These are phyloP conservation scores for Pestalotiopsis sp. DNA, from an alignment of 2,329 filamentous ascomycete genomes.

Conservation along the genomic window DNA sequence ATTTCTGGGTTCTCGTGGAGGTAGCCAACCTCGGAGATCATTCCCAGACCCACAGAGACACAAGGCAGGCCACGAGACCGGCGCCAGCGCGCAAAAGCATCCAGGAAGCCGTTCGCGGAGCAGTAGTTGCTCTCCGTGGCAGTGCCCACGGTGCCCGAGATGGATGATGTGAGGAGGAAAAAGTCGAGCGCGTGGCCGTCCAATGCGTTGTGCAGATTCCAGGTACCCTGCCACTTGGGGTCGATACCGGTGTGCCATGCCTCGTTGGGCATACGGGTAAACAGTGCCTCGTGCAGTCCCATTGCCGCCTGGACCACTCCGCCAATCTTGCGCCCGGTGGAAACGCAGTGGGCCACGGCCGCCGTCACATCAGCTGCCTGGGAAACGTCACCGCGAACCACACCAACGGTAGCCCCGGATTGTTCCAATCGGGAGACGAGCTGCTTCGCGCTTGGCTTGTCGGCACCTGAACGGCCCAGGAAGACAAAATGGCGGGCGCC, in stretches of 20 bases:
- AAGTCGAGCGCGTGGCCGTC: slow-evolving; percentile 32
- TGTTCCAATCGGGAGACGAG: not conserved
- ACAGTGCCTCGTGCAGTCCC: slow-evolving; percentile 21
- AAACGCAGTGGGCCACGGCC: too few relatives aligned
- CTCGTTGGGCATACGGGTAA: slow-evolving; percentile 22
- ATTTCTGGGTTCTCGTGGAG: slow-evolving; percentile 32
- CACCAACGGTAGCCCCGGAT: not conserved
- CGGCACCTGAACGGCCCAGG: not conserved
- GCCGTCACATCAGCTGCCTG: too few relatives aligned
- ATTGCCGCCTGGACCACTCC: slow-evolving; percentile 22
- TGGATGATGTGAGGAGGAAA: slow-evolving; percentile 36
- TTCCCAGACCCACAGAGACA: slow-evolving; percentile 24
- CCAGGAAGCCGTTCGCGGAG: slow-evolving; percentile 34
- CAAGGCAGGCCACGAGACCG: slow-evolving; percentile 25
- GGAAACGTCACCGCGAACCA: not conserved
- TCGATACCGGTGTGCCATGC: slow-evolving; percentile 23
- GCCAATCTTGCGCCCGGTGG: slow-evolving; percentile 9
- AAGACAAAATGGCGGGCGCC: not conserved
- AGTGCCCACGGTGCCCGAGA: slow-evolving; percentile 27
- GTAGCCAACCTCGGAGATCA: slow-evolving; percentile 34
- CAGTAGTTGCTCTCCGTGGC: slow-evolving; percentile 31
- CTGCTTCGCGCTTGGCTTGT: not conserved
- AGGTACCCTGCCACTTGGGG: slow-evolving; percentile 33
- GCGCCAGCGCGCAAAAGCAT: slow-evolving; percentile 29
- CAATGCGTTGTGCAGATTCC: slow-evolving; percentile 27